These are phyloP conservation scores for Kernera saxatilis DNA, from an alignment of 345 rosid species.

Conservation along the genomic window DNA sequence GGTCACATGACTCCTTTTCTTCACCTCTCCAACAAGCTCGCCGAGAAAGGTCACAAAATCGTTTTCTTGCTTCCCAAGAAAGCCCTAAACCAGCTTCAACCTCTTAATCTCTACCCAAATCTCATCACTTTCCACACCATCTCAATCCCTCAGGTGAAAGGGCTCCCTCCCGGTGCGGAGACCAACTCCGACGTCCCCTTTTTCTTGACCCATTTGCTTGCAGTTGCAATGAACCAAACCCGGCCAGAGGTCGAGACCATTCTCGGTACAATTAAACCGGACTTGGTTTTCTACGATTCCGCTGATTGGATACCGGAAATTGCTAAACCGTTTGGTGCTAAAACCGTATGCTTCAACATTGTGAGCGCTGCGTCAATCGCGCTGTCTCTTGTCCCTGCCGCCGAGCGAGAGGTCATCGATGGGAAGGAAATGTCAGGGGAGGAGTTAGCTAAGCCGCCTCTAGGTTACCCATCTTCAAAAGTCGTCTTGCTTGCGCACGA, in stretches of 20 bases:
- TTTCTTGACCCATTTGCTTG: slow-evolving; percentile 35
- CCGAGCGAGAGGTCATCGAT: slow-evolving; percentile 24
- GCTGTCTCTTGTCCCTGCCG: slow-evolving; percentile 54
- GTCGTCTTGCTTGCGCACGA: slow-evolving; percentile 46
- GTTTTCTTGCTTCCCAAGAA: slow-evolving; percentile 43
- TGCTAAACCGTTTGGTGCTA: slow-evolving; percentile 47
- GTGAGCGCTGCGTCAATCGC: slow-evolving; percentile 58
- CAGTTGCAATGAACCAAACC: slow-evolving; percentile 55
- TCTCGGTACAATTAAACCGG: slow-evolving; percentile 33
- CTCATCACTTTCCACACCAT: slow-evolving; percentile 44
- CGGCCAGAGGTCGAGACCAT: slow-evolving; percentile 46
- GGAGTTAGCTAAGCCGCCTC: slow-evolving; percentile 44
- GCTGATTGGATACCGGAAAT: slow-evolving; percentile 60
- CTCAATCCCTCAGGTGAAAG: slow-evolving; percentile 42
- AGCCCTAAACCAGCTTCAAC: slow-evolving; percentile 29
- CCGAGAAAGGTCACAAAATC: slow-evolving; percentile 38
- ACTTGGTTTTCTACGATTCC: slow-evolving; percentile 44
- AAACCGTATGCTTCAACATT: slow-evolving; percentile 41
- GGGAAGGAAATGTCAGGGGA: slow-evolving; percentile 37
- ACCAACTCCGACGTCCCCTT: slow-evolving; percentile 69
- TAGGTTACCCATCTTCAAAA: slow-evolving; percentile 54
- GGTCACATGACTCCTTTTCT: slow-evolving; percentile 57
- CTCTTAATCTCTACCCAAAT: slow-evolving; percentile 38
- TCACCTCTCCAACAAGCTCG: slow-evolving; percentile 51
- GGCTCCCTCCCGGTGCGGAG: slow-evolving; percentile 67